Percentiles rank a stretch among this genome's conserved stretches.
phyloP scores from a whole-genome alignment of 108 stramenopile genomes.

The Cyclostephanos tholiformis region DNA sequence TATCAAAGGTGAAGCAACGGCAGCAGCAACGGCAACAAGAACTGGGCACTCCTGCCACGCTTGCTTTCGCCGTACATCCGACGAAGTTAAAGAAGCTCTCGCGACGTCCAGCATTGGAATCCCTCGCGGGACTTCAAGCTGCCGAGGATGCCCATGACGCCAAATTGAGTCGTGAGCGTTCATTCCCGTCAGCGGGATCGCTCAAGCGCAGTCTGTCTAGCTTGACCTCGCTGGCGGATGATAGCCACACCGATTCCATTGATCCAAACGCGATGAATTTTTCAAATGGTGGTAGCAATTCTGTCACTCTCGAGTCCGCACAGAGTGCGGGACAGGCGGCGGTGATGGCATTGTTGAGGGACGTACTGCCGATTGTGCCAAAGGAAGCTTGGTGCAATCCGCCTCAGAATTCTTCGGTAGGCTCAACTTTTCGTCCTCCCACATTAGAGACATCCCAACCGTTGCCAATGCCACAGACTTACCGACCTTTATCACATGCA shows the following conservation, averaged over 20 bases:
- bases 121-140: constrained; percentile 56
- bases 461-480: not conserved
- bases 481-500: not conserved
- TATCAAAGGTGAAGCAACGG: constrained; percentile 53
- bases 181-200: constrained; percentile 75
- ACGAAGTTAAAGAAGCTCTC: constrained; percentile 63
- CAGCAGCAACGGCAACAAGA: not conserved
- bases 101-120: constrained; percentile 84
- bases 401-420: not conserved
- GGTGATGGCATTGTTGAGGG: constrained; percentile 32
- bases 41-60: constrained; percentile 7
- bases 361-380: constrained; percentile 45
- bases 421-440: constrained; percentile 15
- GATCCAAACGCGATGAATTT: constrained; percentile 4
- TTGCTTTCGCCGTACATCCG: constrained; percentile 42
- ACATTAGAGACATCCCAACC: not conserved
- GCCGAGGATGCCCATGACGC: constrained; percentile 9
- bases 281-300: constrained; percentile 4
- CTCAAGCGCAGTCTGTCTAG: constrained; percentile 69
- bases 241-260: not conserved
- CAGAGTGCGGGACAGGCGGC: constrained; percentile 47
- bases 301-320: constrained; percentile 49
- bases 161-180: constrained; percentile 45
- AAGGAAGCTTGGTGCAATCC: constrained; percentile 11
- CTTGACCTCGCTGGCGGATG: constrained; percentile 43